Conservation (phyloP, 2,329 filamentous ascomycete species). For the Ophiostoma perfectum region DNA sequence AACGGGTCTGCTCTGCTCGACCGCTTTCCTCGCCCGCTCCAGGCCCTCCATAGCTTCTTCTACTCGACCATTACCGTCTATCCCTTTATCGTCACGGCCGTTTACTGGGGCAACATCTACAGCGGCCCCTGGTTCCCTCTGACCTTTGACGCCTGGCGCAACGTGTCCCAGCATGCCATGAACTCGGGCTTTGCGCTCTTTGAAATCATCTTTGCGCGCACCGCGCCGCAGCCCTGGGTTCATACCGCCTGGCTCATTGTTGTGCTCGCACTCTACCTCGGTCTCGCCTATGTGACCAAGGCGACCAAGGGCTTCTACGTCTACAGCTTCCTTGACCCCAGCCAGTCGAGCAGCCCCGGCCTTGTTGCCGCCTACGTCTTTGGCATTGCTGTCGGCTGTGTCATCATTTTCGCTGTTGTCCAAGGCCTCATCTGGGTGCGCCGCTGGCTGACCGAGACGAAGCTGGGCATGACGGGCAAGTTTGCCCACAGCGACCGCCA, state of each 20-base stretch:
- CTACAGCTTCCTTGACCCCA: constrained; percentile 70
- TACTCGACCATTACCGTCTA: constrained; percentile 59
- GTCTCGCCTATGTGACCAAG: constrained; percentile 66
- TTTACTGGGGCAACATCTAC: constrained; percentile 64
- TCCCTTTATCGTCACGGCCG: constrained; percentile 64
- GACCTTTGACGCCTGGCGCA: constrained; percentile 55
- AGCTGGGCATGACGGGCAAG: constrained; percentile 41
- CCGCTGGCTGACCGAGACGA: constrained; percentile 45
- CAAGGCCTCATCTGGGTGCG: constrained; percentile 49
- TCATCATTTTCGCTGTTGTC: constrained; percentile 50
- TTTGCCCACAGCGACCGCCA: constrained; percentile 16
- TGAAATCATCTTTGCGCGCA: constrained; percentile 65
- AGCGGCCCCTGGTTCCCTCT: constrained; percentile 44
- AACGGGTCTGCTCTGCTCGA: constrained; percentile 50
- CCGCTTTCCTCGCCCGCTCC: constrained; percentile 54
- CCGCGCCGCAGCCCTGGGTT: constrained; percentile 55
- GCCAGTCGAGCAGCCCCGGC: constrained; percentile 41
- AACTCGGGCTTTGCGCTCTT: constrained; percentile 71
- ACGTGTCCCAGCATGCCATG: constrained; percentile 68
- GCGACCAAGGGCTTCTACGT: constrained; percentile 68
- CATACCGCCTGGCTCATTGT: constrained; percentile 64
- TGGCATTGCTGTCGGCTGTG: constrained; percentile 49
- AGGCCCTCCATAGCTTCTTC: constrained; percentile 59
- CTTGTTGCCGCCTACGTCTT: constrained; percentile 61
- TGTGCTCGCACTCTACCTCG: constrained; percentile 67